These are phyloP conservation scores for Phytomonas serpens DNA, from an alignment of 208 protist genomes.

Conservation along the genomic window DNA sequence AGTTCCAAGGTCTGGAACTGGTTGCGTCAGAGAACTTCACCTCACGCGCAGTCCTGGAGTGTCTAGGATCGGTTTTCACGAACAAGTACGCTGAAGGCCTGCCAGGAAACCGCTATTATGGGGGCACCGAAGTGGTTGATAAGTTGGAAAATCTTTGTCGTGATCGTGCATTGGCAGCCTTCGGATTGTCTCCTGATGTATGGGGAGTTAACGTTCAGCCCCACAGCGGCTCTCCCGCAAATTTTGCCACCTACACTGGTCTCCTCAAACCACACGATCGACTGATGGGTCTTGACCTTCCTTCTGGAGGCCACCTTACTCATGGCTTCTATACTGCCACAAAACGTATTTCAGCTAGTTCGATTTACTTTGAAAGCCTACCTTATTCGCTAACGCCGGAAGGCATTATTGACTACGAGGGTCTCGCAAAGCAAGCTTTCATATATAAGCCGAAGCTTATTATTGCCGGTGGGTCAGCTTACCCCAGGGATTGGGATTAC, in stretches of 20 bases:
- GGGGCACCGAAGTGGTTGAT: conserved; percentile 98
- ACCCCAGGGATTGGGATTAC: conserved; percentile 97
- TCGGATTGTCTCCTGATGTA: conserved; percentile 84
- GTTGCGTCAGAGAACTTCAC: conserved; percentile 98
- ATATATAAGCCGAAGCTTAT: conserved; percentile 96
- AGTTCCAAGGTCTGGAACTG: conserved; percentile 85
- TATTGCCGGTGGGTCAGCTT: conserved; percentile 95
- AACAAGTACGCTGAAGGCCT: conserved; percentile 99
- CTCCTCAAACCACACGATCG: conserved; percentile 96
- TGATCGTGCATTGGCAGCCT: conserved; percentile 92
- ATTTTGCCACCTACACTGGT: conserved; percentile 97
- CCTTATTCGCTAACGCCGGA: conserved; percentile 92
- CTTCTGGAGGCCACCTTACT: conserved; percentile 92
- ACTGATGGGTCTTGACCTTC: conserved; percentile 96
- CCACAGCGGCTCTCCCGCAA: conserved; percentile 97
- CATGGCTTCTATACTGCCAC: conserved; percentile 97
- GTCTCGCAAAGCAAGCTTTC: conserved; percentile 72
- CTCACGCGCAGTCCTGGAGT: conserved; percentile 96
- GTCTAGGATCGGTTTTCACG: conserved; percentile 95
- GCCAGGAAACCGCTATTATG: conserved; percentile 96
- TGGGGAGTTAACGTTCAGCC: conserved; percentile 99
- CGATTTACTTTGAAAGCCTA: conserved; percentile 97
- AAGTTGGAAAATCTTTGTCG: conserved; percentile 92
- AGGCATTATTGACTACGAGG: conserved; percentile 97
- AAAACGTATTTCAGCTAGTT: conserved; percentile 95